phyloP scores from a whole-genome alignment of 345 rosid species.

The Lenwebbia sp. region DNA sequence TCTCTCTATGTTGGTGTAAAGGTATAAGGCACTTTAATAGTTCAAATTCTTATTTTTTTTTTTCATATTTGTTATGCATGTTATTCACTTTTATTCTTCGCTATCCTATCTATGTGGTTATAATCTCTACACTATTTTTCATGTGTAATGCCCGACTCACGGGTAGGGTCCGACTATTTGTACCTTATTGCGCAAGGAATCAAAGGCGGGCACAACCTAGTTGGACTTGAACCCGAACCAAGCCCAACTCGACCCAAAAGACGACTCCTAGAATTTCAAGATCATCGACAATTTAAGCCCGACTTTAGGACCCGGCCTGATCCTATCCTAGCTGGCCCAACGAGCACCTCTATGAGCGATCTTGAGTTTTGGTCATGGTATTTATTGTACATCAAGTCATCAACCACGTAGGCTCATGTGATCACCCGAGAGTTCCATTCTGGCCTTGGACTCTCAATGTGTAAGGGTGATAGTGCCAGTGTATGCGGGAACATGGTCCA shows the following conservation, averaged over 20 bases:
- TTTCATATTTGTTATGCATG: background rate
- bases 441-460: background rate
- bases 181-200: background rate
- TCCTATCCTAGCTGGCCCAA: background rate
- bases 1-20: background rate
- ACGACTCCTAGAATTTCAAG: background rate
- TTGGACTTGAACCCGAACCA: background rate
- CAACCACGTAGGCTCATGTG: background rate
- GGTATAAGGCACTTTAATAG: background rate
- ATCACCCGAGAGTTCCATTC: background rate
- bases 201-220: background rate
- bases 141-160: background rate
- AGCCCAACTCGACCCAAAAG: background rate
- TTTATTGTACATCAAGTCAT: background rate
- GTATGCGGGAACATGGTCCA: too few species aligned
- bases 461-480: background rate
- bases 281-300: background rate
- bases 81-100: background rate
- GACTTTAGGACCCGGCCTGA: background rate
- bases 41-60: background rate
- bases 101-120: too few species aligned
- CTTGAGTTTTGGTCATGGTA: background rate
- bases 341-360: background rate
- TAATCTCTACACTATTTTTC: background rate
- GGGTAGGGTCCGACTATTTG: background rate